These are phyloP conservation scores for Phytopythium ostracodes DNA, from an alignment of 352 stramenopile genomes.

Conservation along the genomic window DNA sequence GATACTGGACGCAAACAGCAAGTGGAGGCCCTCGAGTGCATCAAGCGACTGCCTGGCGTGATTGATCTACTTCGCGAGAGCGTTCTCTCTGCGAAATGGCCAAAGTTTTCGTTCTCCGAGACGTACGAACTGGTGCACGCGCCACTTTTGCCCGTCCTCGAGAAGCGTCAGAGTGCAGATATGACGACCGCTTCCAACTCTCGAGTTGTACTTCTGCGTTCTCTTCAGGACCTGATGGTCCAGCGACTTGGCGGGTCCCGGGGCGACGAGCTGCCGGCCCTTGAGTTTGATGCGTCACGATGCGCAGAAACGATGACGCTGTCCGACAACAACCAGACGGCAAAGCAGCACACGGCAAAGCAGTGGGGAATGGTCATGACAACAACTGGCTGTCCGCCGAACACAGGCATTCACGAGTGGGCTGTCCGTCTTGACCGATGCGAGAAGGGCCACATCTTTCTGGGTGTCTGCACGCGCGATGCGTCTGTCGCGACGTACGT, in stretches of 20 bases:
- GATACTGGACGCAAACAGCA: conserved; percentile 53
- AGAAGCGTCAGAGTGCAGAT: conserved; percentile 25
- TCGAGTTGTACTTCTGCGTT: conserved; percentile 63
- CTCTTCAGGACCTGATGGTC: conserved; percentile 85
- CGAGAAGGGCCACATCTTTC: conserved; percentile 89
- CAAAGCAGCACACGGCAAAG: conserved; percentile 88
- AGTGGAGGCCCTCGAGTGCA: conserved; percentile 65
- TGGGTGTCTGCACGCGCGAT: conserved; percentile 83
- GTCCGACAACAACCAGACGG: conserved; percentile 76
- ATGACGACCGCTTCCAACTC: conserved; percentile 25
- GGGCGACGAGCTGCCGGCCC: conserved; percentile 66
- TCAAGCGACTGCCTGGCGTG: conserved; percentile 49
- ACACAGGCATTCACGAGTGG: conserved; percentile 86
- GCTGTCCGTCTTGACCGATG: conserved; percentile 83
- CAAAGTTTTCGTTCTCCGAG: conserved; percentile 49
- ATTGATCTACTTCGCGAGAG: conserved; percentile 68
- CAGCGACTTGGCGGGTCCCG: conserved; percentile 66
- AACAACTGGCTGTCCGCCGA: conserved; percentile 77
- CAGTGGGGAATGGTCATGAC: conserved; percentile 90
- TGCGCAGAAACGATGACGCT: conserved; percentile 89
- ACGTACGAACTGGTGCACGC: conserved; percentile 64
- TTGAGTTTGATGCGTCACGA: conserved; percentile 83
- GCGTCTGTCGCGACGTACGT: conserved; percentile 87
- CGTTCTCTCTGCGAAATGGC: conserved; percentile 50
- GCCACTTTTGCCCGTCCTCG: conserved; percentile 61